Conservation (phyloP, 805 yeast species). For the Pichia exigua region DNA sequence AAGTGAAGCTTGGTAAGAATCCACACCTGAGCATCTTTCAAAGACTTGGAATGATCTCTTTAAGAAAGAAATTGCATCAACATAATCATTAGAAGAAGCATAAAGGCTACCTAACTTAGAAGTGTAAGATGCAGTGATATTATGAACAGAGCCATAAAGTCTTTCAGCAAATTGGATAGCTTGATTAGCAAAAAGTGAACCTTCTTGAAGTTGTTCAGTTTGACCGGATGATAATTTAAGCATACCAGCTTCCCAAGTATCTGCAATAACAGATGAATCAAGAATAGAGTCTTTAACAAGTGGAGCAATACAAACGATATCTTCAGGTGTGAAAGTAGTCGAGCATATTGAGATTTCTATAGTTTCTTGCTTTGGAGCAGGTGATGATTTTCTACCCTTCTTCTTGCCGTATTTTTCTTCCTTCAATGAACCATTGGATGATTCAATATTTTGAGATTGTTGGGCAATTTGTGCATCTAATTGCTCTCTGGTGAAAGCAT, state of each 20-base stretch:
- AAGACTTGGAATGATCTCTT: constrained; percentile 61
- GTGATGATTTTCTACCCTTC: constrained; percentile 19
- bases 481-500: constrained; percentile 39
- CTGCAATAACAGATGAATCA: constrained; percentile 62
- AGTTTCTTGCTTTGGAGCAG: constrained; percentile 3
- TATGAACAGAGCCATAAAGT: constrained; percentile 72
- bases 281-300: constrained; percentile 64
- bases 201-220: constrained; percentile 41
- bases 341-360: constrained; percentile 17
- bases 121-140: constrained; percentile 68
- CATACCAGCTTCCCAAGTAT: constrained; percentile 60
- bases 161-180: constrained; percentile 71
- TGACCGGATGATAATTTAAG: constrained; percentile 22
- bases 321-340: constrained; percentile 49
- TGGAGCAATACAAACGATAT: constrained; percentile 66
- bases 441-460: neutral
- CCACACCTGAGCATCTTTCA: constrained; percentile 78
- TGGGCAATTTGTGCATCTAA: constrained; percentile 25
- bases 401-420: constrained; percentile 29
- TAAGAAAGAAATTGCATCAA: constrained; percentile 33
- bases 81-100: constrained; percentile 5
- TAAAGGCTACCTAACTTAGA: constrained; percentile 42
- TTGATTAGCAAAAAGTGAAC: constrained; percentile 59
- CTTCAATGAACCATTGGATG: neutral
- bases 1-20: constrained; percentile 67